Base-by-base conservation (phyloP, 1,284 basidiomycete species). In the Schizophyllum amplum region DNA sequence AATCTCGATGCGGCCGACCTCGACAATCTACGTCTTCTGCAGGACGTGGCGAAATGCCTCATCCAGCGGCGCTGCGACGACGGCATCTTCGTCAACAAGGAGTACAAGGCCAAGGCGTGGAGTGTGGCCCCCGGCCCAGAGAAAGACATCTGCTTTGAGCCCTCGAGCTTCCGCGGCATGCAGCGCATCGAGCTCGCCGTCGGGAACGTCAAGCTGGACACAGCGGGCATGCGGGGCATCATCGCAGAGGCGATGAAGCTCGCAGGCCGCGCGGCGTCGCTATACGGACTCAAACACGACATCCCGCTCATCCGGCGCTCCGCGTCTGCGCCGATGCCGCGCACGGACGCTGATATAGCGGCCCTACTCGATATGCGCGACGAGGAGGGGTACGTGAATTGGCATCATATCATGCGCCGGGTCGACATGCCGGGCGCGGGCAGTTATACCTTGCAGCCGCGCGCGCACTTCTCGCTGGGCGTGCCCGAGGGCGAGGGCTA, bases 231-330 rank as follows among this genome's bases (percentile, higher is more conserved):
- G 5, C 77, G 77, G 15, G 66, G 68, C 47, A 68, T 94, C 52
- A 84, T 99, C 5, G 76, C 86, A 0, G 94, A 98, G 69, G 75
- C 81, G 65, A 96, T 96, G 90, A 87, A 94, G 63, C 67, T 90
- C 11, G 93, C 92, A 0, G 86, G 86, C 57, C 82, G 89, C 1
- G 76, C 87, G 1, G 88, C 89, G 0, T 96, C 92, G 17, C 72
- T 73, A 33, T 95, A 90, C 71, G 84, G 83, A 55, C 63, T 69
- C 21, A 83, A 90, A 15, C 79, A 77, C 21, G 73, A 75, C 4
- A 63, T 98, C 21, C 84, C 89, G 0, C 76, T 85, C 47, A 68
- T 92, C 1, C 90, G 88, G 57, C 83, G 94, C 20, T 65, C 73
- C 1, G 71, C 79, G 27, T 66, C 64, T 1, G 66, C 74, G 1